A percentile compares a stretch with the other conserved stretches of the same genome.
These are phyloP conservation scores for Acanthochlamys bracteata DNA, from an alignment of 106 monocot genomes.

Conservation along the genomic window DNA sequence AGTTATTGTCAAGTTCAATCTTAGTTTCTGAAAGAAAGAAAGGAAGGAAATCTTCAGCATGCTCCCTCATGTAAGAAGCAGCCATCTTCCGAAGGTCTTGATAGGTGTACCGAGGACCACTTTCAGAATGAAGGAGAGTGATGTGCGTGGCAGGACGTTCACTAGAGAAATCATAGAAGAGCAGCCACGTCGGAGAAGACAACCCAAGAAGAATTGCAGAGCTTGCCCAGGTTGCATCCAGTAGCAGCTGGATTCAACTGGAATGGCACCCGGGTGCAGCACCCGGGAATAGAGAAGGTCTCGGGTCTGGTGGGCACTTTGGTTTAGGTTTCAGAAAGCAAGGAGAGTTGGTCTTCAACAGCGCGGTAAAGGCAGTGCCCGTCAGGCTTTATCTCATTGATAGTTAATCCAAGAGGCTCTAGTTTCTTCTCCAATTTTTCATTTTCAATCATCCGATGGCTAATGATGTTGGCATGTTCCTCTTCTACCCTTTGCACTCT, in stretches of 20 bases:
- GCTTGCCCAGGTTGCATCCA: too few relatives aligned
- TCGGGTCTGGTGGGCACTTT: too few relatives aligned
- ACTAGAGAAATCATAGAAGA: too few relatives aligned
- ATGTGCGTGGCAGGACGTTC: too few relatives aligned
- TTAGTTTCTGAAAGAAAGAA: slow-evolving; percentile 52
- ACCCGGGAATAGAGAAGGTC: too few relatives aligned
- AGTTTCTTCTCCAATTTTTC: slow-evolving; percentile 49
- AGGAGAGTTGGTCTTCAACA: slow-evolving; percentile 54
- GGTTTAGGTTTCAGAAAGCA: slow-evolving; percentile 16
- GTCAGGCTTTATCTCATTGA: slow-evolving; percentile 69
- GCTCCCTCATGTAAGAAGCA: slow-evolving; percentile 52
- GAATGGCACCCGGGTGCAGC: too few relatives aligned
- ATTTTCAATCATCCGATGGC: slow-evolving; percentile 54
- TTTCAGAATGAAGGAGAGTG: slow-evolving; percentile 13
- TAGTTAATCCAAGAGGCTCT: slow-evolving; percentile 50
- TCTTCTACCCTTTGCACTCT: slow-evolving; percentile 67
- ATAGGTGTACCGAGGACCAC: slow-evolving; percentile 17
- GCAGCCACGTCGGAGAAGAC: too few relatives aligned
- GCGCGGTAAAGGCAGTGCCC: slow-evolving; percentile 80
- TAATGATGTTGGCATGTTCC: slow-evolving; percentile 49
- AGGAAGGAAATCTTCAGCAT: slow-evolving; percentile 45
- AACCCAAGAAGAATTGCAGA: too few relatives aligned
- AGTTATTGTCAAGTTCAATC: slow-evolving; percentile 22
- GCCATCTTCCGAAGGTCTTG: slow-evolving; percentile 53
- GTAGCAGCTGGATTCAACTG: too few relatives aligned